These are phyloP conservation scores for Candida chilensis DNA, from an alignment of 805 yeast species.

Conservation along the genomic window DNA sequence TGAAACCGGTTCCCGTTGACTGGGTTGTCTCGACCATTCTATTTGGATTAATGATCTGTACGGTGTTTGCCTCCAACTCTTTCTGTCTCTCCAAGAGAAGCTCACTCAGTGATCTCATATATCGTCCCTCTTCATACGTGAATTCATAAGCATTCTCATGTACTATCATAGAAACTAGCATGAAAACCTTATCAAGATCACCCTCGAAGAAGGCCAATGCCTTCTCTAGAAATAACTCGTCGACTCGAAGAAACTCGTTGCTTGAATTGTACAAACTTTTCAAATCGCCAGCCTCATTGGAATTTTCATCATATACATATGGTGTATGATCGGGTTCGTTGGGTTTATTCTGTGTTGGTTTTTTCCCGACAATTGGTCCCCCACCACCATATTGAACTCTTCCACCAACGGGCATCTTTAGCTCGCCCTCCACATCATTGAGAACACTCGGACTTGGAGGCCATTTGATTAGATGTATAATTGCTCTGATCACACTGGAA, in stretches of 20 bases:
- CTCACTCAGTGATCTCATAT: conserved; percentile 2
- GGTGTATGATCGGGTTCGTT: not conserved
- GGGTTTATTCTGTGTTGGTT: conserved; percentile 2
- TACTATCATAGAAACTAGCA: conserved; percentile 18
- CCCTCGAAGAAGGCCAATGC: conserved; percentile 36
- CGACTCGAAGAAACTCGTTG: conserved; percentile 19
- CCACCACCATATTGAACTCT: conserved; percentile 22
- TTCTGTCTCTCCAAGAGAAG: not conserved
- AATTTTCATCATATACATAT: conserved; percentile 8
- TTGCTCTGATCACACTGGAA: conserved; percentile 16
- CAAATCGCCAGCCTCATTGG: conserved; percentile 20
- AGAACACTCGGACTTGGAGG: conserved; percentile 4
- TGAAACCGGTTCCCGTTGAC: not conserved
- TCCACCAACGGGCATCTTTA: conserved; percentile 11
- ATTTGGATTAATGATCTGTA: not conserved
- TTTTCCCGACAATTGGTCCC: conserved; percentile 6
- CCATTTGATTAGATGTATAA: conserved; percentile 21
- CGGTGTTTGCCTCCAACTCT: not conserved
- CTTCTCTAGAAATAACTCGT: conserved; percentile 25
- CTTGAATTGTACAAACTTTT: conserved; percentile 20
- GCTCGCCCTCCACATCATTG: not conserved
- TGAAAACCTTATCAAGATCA: conserved; percentile 24
- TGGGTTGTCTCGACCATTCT: not conserved
- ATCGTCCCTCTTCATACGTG: conserved; percentile 11
- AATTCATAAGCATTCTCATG: conserved; percentile 15